A percentile compares a stretch with the other conserved stretches of the same genome.
Conservation (phyloP, 2,329 filamentous ascomycete species). For the Purpureocillium takamizusanense region DNA sequence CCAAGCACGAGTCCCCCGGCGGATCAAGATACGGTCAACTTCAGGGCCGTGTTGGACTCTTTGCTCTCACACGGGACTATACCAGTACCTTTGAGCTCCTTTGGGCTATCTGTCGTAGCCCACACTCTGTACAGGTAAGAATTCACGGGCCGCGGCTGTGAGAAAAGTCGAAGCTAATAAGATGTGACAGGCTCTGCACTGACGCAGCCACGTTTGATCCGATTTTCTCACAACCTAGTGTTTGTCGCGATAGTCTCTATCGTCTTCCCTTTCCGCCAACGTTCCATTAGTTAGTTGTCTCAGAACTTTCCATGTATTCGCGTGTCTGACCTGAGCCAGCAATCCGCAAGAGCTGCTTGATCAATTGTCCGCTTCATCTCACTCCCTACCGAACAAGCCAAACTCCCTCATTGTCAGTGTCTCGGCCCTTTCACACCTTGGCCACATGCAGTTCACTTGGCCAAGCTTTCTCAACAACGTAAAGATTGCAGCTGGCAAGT, state of each 20-base stretch:
- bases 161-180: too few species aligned
- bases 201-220: neutral
- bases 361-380: constrained; percentile 1
- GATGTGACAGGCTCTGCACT: too few species aligned
- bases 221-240: neutral
- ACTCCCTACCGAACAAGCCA: neutral
- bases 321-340: too few species aligned
- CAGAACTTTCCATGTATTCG: neutral
- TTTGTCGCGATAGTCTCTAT: neutral
- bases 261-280: constrained; percentile 1
- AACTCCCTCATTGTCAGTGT: constrained; percentile 2
- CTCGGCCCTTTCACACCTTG: constrained; percentile 1
- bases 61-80: neutral
- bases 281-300: constrained; percentile 1
- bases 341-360: constrained; percentile 4
- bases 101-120: constrained; percentile 2
- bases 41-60: neutral
- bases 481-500: constrained; percentile 3
- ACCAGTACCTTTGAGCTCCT: constrained; percentile 1
- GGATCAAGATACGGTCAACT: neutral
- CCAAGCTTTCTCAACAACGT: constrained; percentile 3
- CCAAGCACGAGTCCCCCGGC: neutral
- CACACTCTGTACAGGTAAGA: constrained; percentile 2
- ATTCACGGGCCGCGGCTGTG: neutral
- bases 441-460: constrained; percentile 5